Evolutionary conservation across 139 green algal species (phyloP).

Genomic region (Ulvella scutata): DNA sequence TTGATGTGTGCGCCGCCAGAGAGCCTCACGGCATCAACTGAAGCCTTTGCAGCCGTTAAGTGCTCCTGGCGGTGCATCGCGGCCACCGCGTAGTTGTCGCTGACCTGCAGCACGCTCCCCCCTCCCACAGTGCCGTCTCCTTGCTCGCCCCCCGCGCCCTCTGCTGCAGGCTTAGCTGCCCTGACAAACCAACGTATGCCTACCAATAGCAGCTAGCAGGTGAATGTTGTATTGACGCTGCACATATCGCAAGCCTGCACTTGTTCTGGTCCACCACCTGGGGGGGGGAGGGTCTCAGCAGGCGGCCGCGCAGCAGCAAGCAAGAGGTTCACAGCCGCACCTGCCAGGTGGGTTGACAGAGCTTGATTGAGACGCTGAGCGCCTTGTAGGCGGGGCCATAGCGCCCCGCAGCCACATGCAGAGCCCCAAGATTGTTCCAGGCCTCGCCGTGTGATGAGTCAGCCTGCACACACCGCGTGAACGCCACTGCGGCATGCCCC

Average conservation of each 20-base stretch:
- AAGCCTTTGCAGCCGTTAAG: background rate
- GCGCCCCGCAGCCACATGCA: slow-evolving; percentile 1
- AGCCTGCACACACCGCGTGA: background rate
- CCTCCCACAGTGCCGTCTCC: too few relatives aligned
- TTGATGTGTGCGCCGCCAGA: background rate
- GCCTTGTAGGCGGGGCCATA: background rate
- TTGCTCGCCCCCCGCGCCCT: too few relatives aligned
- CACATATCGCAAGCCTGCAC: too few relatives aligned
- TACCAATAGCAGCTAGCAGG: too few relatives aligned
- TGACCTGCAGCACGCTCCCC: background rate
- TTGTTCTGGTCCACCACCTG: too few relatives aligned
- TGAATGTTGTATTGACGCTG: too few relatives aligned
- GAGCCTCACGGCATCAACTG: background rate
- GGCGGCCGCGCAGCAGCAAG: too few relatives aligned
- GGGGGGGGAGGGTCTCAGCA: too few relatives aligned
- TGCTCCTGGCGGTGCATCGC: background rate
- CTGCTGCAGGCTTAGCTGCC: too few relatives aligned
- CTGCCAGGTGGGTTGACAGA: background rate
- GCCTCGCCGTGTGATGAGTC: background rate
- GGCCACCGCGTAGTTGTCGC: background rate
- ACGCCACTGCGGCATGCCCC: background rate
- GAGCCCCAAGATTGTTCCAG: background rate
- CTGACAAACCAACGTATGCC: too few relatives aligned
- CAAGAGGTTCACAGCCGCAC: background rate
- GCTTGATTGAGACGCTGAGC: background rate